These are phyloP conservation scores for Mycena latifolia DNA, from an alignment of 768 basidiomycete genomes.

Conservation along the genomic window DNA sequence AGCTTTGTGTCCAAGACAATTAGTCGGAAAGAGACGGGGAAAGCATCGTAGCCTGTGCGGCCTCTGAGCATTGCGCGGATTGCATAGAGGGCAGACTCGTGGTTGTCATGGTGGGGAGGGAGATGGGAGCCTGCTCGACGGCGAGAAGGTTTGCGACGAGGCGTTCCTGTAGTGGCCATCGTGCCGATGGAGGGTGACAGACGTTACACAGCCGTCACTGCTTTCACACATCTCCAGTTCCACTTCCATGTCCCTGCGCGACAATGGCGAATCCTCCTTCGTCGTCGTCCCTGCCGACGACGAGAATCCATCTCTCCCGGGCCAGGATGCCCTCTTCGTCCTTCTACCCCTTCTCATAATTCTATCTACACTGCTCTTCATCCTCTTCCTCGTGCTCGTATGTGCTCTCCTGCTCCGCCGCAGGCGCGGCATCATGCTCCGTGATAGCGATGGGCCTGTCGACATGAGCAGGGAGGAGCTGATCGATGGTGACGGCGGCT, in stretches of 20 bases:
- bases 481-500: slow-evolving; percentile 91
- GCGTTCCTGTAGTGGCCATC: not conserved
- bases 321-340: slow-evolving; percentile 79
- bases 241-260: slow-evolving; percentile 1
- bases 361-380: slow-evolving; percentile 91
- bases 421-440: slow-evolving; percentile 81
- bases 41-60: slow-evolving; percentile 94
- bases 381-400: slow-evolving; percentile 91
- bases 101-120: slow-evolving; percentile 70
- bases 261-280: slow-evolving; percentile 4
- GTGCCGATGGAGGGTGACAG: not conserved
- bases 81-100: slow-evolving; percentile 73
- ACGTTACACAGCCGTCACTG: no score
- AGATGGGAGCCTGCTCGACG: slow-evolving; percentile 71
- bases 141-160: slow-evolving; percentile 63
- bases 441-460: slow-evolving; percentile 91
- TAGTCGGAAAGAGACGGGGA: slow-evolving; percentile 95
- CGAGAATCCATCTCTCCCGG: slow-evolving; percentile 44
- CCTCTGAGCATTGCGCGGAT: slow-evolving; percentile 89
- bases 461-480: slow-evolving; percentile 95
- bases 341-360: slow-evolving; percentile 96
- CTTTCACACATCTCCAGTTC: not conserved
- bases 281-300: slow-evolving; percentile 21
- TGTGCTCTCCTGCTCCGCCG: slow-evolving; percentile 88
- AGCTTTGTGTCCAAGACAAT: slow-evolving; percentile 97